These are phyloP conservation scores for Fusarium oligoseptatum DNA, from an alignment of 2,329 filamentous ascomycete species.

Conservation along the genomic window DNA sequence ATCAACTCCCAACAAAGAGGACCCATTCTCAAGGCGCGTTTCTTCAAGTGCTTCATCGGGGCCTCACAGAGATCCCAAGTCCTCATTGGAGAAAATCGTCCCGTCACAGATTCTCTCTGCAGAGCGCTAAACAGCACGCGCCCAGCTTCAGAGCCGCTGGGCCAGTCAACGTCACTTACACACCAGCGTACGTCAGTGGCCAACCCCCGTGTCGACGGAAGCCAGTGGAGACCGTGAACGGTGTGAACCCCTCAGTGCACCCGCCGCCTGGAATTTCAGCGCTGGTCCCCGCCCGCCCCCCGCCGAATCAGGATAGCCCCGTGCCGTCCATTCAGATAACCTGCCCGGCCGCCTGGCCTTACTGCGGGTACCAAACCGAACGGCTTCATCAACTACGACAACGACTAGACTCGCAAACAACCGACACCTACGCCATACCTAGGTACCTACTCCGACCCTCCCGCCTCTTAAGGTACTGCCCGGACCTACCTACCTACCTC, in stretches of 20 bases:
- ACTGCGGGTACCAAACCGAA: conserved; percentile 10
- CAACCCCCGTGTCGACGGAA: conserved; percentile 19
- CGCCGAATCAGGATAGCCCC: conserved; percentile 25
- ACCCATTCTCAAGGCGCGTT: conserved; percentile 4
- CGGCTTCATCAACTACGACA: conserved; percentile 38
- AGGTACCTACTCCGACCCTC: conserved; percentile 11
- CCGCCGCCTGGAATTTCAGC: conserved; percentile 29
- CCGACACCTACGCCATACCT: conserved; percentile 2
- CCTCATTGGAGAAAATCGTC: not conserved
- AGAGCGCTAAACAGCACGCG: conserved; percentile 30
- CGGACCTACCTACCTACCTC: not conserved
- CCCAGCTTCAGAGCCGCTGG: conserved; percentile 9
- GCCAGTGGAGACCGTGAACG: conserved; percentile 2
- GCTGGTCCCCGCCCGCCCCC: conserved; percentile 36
- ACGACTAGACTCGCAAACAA: conserved; percentile 30
- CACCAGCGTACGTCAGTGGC: conserved; percentile 35
- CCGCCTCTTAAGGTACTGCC: conserved; percentile 1
- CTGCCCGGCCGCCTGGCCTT: conserved; percentile 21
- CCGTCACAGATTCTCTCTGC: conserved; percentile 4
- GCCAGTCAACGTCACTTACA: conserved; percentile 34
- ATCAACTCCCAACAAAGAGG: conserved; percentile 1
- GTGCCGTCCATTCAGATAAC: conserved; percentile 17
- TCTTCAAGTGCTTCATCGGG: conserved; percentile 1
- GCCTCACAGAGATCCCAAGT: not conserved
- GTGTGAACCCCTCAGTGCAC: conserved; percentile 4